phyloP scores from a whole-genome alignment of 2,329 filamentous ascomycete species.

The Fusarium nurragi region DNA sequence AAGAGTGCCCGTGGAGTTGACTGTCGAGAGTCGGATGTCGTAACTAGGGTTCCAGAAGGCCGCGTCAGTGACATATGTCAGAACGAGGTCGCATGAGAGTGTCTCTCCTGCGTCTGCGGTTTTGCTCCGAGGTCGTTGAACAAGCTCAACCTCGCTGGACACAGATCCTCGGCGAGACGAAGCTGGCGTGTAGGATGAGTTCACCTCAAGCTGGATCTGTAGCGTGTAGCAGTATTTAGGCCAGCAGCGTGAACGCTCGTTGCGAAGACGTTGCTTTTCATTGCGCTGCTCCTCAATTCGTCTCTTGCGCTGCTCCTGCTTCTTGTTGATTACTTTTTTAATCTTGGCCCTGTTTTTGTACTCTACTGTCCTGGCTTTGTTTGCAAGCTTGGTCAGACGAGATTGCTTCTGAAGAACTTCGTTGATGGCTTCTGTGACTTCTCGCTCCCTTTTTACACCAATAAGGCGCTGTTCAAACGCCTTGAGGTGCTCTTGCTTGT shows the following conservation, averaged over 20 bases:
- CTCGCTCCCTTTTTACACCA: slow-evolving; percentile 46
- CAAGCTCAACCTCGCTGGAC: slow-evolving; percentile 63
- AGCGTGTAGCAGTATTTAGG: slow-evolving; percentile 60
- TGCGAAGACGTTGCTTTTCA: slow-evolving; percentile 56
- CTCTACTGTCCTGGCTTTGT: slow-evolving; percentile 44
- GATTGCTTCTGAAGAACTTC: slow-evolving; percentile 48
- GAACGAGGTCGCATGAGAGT: slow-evolving; percentile 55
- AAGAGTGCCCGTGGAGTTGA: slow-evolving; percentile 60
- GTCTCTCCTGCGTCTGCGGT: slow-evolving; percentile 29
- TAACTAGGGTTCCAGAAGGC: slow-evolving; percentile 71
- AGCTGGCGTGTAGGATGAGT: slow-evolving; percentile 50
- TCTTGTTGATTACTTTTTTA: slow-evolving; percentile 50
- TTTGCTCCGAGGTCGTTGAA: slow-evolving; percentile 51
- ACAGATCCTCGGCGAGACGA: slow-evolving; percentile 62
- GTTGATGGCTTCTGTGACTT: slow-evolving; percentile 47
- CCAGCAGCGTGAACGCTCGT: slow-evolving; percentile 60
- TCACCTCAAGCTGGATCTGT: slow-evolving; percentile 61
- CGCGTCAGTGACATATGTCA: slow-evolving; percentile 68
- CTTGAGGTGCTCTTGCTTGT: slow-evolving; percentile 55
- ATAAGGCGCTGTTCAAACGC: slow-evolving; percentile 54
- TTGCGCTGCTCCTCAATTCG: slow-evolving; percentile 50
- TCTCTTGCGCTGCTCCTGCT: slow-evolving; percentile 48
- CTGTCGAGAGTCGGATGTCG: slow-evolving; percentile 69
- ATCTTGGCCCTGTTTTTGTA: slow-evolving; percentile 47
- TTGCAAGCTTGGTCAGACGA: slow-evolving; percentile 43